phyloP scores from a whole-genome alignment of 2,329 filamentous ascomycete species.

The Coniosporium tulheliwenetii region DNA sequence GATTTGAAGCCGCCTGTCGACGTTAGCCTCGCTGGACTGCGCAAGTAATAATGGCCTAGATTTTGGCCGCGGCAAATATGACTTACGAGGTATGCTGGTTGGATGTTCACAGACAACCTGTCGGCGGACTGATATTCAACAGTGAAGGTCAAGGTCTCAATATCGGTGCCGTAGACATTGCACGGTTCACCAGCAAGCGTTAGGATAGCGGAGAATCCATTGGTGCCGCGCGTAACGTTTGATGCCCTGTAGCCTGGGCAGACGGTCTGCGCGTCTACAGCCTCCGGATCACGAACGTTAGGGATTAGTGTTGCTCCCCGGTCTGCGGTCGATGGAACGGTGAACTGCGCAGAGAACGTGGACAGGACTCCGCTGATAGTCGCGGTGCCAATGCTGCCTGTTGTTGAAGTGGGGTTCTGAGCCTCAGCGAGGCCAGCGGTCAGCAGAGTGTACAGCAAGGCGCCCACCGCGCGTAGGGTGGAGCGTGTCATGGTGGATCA shows the following conservation, averaged over 20 bases:
- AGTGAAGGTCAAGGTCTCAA: constrained; percentile 48
- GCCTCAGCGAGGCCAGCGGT: neutral
- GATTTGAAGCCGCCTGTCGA: constrained; percentile 35
- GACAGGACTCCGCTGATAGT: constrained; percentile 10
- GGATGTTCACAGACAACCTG: constrained; percentile 55
- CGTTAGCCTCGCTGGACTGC: neutral
- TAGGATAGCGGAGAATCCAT: constrained; percentile 36
- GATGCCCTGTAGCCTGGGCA: constrained; percentile 47
- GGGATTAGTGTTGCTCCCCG: constrained; percentile 32
- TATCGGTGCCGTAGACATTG: constrained; percentile 64
- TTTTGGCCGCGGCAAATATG: neutral
- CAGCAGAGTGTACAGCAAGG: neutral
- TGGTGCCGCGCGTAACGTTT: constrained; percentile 26
- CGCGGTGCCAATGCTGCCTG: constrained; percentile 8
- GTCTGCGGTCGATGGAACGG: constrained; percentile 16
- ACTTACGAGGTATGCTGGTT: constrained; percentile 42
- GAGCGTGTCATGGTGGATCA: neutral
- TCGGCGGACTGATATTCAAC: constrained; percentile 53
- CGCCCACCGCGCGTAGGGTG: neutral
- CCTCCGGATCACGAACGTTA: constrained; percentile 49
- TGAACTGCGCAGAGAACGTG: constrained; percentile 14
- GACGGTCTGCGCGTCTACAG: constrained; percentile 44
- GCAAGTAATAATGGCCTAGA: neutral
- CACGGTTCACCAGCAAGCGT: constrained; percentile 39
- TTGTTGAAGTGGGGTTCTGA: constrained; percentile 1